These are phyloP conservation scores for Aspergillus leporis DNA, from an alignment of 495 filamentous ascomycete genomes.

Conservation along the genomic window DNA sequence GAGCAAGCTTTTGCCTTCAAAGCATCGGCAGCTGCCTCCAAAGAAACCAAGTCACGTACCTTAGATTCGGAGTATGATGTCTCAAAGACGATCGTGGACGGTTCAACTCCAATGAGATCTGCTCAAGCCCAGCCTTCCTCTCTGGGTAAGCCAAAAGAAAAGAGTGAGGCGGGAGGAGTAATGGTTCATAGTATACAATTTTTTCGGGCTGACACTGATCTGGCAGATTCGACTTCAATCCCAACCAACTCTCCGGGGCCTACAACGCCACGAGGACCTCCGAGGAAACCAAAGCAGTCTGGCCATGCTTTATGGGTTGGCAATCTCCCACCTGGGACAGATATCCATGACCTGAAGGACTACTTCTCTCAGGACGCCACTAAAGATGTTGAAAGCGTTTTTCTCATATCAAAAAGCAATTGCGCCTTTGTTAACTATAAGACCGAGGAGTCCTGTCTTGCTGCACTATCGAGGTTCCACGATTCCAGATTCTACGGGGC, in stretches of 20 bases:
- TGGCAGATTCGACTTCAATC: constrained; percentile 21
- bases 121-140: constrained; percentile 13
- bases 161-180: background rate
- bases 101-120: constrained; percentile 37
- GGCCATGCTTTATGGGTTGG: constrained; percentile 97
- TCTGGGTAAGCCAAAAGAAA: constrained; percentile 28
- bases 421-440: constrained; percentile 98
- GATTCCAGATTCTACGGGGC: constrained; percentile 88
- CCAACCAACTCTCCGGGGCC: constrained; percentile 24
- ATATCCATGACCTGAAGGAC: constrained; percentile 79
- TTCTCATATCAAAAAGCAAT: constrained; percentile 95
- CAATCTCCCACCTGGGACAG: constrained; percentile 82
- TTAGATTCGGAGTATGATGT: constrained; percentile 35
- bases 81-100: constrained; percentile 47
- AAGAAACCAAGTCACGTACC: constrained; percentile 23
- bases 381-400: constrained; percentile 81
- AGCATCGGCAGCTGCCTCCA: constrained; percentile 11
- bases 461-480: constrained; percentile 82
- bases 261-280: constrained; percentile 76
- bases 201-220: constrained; percentile 10
- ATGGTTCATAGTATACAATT: constrained; percentile 1
- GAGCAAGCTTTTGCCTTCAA: background rate
- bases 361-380: constrained; percentile 84
- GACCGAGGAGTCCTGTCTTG: constrained; percentile 72
- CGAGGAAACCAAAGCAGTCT: constrained; percentile 88